Conservation (phyloP, 495 filamentous ascomycete genomes). For the Delitschia confertaspora region DNA sequence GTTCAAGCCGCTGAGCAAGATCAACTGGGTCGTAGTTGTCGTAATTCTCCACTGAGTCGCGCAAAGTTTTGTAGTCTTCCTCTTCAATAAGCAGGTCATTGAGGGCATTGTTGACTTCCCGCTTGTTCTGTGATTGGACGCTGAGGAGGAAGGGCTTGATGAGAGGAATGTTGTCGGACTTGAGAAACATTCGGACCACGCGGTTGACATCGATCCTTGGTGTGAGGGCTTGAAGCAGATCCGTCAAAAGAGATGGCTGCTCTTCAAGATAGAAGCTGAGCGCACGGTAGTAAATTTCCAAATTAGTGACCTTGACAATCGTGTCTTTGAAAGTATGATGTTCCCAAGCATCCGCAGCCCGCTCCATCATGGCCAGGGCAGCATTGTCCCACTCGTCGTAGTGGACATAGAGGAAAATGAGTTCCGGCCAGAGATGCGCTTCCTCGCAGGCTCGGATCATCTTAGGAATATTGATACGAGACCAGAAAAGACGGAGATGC, state of each 20-base stretch:
- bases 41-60: constrained; percentile 95
- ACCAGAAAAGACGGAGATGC: constrained; percentile 98
- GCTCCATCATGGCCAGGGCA: constrained; percentile 98
- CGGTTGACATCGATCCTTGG: constrained; percentile 95
- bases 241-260: constrained; percentile 89
- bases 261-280: constrained; percentile 98
- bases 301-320: constrained; percentile 92
- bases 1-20: constrained; percentile 88
- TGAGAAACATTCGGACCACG: constrained; percentile 95
- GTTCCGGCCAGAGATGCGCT: constrained; percentile 91
- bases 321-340: constrained; percentile 99
- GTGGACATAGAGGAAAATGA: constrained; percentile 98
- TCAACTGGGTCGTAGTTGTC: constrained; percentile 98
- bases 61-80: constrained; percentile 96
- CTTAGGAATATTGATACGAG: constrained; percentile 96
- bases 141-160: constrained; percentile 99
- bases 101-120: constrained; percentile 93
- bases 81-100: constrained; percentile 98
- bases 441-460: constrained; percentile 94
- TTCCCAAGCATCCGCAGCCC: constrained; percentile 96
- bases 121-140: constrained; percentile 96
- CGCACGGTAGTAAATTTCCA: constrained; percentile 97
- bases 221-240: constrained; percentile 85
- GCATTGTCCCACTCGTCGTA: constrained; percentile 99
- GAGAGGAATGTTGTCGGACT: constrained; percentile 94